These are phyloP conservation scores for Saturnispora quitensis DNA, from an alignment of 805 yeast species.

Conservation along the genomic window DNA sequence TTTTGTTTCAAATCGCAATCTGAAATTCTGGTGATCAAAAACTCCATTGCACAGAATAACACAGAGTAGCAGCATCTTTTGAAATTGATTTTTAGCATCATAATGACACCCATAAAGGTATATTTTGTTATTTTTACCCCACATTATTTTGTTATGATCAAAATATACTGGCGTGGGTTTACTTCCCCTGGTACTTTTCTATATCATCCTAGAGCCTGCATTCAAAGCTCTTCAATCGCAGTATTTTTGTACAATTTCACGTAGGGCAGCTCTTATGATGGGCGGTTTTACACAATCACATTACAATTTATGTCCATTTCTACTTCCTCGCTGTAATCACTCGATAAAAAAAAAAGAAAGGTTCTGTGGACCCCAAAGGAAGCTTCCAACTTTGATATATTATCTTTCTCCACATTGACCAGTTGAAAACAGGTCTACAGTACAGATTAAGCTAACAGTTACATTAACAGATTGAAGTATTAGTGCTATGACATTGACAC, in stretches of 20 bases:
- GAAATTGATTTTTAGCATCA: neutral
- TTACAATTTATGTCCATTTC: neutral
- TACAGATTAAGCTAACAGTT: neutral
- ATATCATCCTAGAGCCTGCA: neutral
- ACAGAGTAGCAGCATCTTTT: neutral
- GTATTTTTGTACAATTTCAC: neutral
- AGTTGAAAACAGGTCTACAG: neutral
- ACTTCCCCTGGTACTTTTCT: neutral
- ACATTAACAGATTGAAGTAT: neutral
- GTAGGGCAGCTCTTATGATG: too few species aligned
- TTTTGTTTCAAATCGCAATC: neutral
- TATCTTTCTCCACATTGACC: neutral
- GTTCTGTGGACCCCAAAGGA: neutral
- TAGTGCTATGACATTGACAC: neutral
- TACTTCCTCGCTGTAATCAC: neutral
- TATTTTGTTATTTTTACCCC: neutral
- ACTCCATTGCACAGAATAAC: neutral
- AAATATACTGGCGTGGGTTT: neutral
- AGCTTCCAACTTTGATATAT: neutral
- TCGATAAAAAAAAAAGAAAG: neutral
- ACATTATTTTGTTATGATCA: neutral
- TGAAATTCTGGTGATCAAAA: neutral
- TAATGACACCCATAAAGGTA: neutral
- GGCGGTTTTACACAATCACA: too few species aligned
- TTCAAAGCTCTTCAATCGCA: too few species aligned